These are phyloP conservation scores for Bruguiera hainesii DNA, from an alignment of 441 rosid species.

Conservation along the genomic window DNA sequence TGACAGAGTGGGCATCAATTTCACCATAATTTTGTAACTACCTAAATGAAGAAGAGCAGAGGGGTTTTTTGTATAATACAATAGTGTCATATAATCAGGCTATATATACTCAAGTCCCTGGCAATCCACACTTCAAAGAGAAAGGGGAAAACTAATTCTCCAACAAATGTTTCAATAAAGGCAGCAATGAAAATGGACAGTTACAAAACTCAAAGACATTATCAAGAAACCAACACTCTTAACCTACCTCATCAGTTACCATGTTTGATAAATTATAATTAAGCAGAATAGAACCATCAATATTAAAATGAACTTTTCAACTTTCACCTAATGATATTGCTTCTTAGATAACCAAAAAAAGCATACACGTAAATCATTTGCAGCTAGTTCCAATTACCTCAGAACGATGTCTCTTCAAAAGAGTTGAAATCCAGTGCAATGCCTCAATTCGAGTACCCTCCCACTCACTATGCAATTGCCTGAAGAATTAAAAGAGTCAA, in stretches of 20 bases:
- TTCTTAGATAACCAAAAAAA: not conserved
- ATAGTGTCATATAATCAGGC: too few species aligned
- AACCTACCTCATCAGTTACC: not conserved
- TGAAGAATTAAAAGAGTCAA: slow-evolving; percentile 38
- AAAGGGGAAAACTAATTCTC: too few species aligned
- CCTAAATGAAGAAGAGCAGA: too few species aligned
- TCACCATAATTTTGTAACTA: too few species aligned
- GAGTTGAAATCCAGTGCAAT: slow-evolving; percentile 93
- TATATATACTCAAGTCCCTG: too few species aligned
- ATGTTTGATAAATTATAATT: not conserved
- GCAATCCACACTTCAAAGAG: too few species aligned
- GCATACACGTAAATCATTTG: not conserved
- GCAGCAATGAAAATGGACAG: not conserved
- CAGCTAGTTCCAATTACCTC: slow-evolving; percentile 46
- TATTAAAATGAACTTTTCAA: too few species aligned
- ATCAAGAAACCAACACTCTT: not conserved
- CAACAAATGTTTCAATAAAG: not conserved
- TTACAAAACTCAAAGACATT: not conserved
- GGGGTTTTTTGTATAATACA: too few species aligned
- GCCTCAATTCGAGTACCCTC: slow-evolving; percentile 99
- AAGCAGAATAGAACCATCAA: too few species aligned
- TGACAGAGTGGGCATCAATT: too few species aligned
- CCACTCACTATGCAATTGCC: slow-evolving; percentile 87
- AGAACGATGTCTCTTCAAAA: slow-evolving; percentile 75
- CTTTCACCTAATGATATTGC: too few species aligned